A percentile compares a stretch with the other conserved stretches of the same genome.
These are phyloP conservation scores for Chimonanthus praecox DNA, from an alignment of 164 flowering plant genomes.

Conservation along the genomic window DNA sequence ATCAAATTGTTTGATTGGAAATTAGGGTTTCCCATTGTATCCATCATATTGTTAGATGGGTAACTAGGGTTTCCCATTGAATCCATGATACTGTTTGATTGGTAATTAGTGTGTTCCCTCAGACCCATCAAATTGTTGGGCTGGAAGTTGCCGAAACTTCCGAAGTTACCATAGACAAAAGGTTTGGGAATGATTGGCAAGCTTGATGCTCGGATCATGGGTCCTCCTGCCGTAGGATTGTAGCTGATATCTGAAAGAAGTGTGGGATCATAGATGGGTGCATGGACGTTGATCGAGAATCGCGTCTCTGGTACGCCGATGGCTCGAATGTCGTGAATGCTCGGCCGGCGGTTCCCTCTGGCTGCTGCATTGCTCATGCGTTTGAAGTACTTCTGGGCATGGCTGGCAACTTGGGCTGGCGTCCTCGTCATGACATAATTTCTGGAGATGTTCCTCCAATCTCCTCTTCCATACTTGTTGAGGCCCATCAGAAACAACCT, in stretches of 20 bases:
- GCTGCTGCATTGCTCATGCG: constrained; percentile 3
- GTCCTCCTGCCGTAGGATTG: neutral
- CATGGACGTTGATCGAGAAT: neutral
- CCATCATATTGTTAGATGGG: neutral
- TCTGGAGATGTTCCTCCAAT: constrained; percentile 26
- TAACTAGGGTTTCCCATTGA: neutral
- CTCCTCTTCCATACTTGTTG: constrained; percentile 18
- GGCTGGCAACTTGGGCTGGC: constrained; percentile 27
- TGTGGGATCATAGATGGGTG: neutral
- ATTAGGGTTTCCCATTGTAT: neutral
- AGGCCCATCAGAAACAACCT: constrained; percentile 25
- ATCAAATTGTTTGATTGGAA: neutral
- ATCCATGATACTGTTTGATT: no score
- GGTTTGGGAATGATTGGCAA: neutral
- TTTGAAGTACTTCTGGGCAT: constrained; percentile 21
- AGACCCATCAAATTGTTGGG: neutral
- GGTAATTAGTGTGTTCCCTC: no score
- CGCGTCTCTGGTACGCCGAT: no score
- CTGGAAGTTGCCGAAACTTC: neutral
- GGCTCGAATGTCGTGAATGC: constrained; percentile 10
- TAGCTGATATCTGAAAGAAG: neutral
- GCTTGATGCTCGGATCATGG: neutral
- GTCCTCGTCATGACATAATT: constrained; percentile 16
- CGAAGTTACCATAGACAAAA: neutral
- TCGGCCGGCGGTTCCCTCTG: constrained; percentile 6